Evolutionary conservation across 2,329 filamentous ascomycete genomes (phyloP).

Genomic region (Fusarium xyrophilum): DNA sequence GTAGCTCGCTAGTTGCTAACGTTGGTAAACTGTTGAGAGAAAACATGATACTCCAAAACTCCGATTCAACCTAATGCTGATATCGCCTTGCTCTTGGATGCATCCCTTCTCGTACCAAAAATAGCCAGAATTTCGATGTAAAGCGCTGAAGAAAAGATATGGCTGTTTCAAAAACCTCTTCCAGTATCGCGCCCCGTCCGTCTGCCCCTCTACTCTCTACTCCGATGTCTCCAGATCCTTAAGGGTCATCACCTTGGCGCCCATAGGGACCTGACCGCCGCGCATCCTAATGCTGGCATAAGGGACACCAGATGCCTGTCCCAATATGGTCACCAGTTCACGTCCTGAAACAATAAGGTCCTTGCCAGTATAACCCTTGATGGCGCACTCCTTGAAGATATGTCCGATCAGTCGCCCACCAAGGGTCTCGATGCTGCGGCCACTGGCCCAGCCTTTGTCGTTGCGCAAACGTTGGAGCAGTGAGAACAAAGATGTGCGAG

Average conservation of each 20-base stretch:
- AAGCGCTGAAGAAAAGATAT: background rate
- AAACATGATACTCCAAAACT: conserved; percentile 31
- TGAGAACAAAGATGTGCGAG: conserved; percentile 40
- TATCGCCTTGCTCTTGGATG: conserved; percentile 19
- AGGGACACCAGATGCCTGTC: conserved; percentile 40
- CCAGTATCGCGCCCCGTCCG: background rate
- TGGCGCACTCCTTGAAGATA: conserved; percentile 47
- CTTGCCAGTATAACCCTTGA: conserved; percentile 42
- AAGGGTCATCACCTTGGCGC: conserved; percentile 45
- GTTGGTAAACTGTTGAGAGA: conserved; percentile 4
- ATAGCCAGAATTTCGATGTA: background rate
- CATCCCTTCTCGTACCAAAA: conserved; percentile 1
- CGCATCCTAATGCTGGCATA: conserved; percentile 35
- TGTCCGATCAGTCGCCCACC: conserved; percentile 58
- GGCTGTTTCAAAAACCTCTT: background rate
- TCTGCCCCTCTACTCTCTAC: conserved; percentile 32
- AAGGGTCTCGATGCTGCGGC: conserved; percentile 65
- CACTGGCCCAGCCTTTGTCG: conserved; percentile 65
- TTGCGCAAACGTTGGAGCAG: conserved; percentile 52
- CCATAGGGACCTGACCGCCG: conserved; percentile 41
- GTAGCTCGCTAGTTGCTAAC: conserved; percentile 6
- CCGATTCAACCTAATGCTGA: conserved; percentile 25
- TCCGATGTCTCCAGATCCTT: conserved; percentile 44
- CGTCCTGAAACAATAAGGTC: conserved; percentile 41
- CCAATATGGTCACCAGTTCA: conserved; percentile 43